These are phyloP conservation scores for Xylariaceae sp. DNA, from an alignment of 2,329 filamentous ascomycete genomes.

Conservation along the genomic window DNA sequence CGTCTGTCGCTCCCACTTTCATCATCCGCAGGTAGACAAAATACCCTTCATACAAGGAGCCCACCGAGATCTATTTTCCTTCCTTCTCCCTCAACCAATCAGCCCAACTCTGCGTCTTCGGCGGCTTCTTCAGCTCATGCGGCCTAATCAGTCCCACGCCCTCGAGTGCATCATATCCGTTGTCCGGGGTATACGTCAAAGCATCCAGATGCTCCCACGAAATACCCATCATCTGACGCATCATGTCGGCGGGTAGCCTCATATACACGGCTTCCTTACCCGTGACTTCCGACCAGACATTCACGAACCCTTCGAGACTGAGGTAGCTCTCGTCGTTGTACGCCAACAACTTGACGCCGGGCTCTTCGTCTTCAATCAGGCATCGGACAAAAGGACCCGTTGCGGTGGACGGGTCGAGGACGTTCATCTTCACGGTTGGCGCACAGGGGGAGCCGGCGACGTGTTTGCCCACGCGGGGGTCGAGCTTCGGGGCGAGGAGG, in stretches of 20 bases:
- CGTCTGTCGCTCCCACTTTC: too few relatives aligned
- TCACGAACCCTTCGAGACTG: background rate
- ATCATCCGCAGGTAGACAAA: too few relatives aligned
- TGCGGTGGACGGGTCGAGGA: background rate
- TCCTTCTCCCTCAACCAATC: too few relatives aligned
- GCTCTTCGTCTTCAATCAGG: background rate
- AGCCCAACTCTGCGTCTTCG: background rate
- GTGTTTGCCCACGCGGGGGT: background rate
- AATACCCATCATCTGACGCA: background rate
- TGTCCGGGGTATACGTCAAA: background rate
- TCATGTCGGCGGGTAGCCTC: background rate
- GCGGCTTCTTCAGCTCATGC: background rate
- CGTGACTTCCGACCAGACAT: background rate
- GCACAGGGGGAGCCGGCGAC: background rate
- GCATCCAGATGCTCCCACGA: background rate
- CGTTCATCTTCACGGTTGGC: background rate
- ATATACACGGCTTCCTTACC: background rate
- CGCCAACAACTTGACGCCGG: background rate
- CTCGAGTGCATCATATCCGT: background rate
- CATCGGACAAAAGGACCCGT: background rate
- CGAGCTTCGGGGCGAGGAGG: background rate
- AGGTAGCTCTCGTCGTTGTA: background rate
- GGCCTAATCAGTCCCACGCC: background rate
- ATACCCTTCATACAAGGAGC: too few relatives aligned
- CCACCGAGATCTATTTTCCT: too few relatives aligned